phyloP scores from a whole-genome alignment of 345 rosid species.

The Citrus glauca region DNA sequence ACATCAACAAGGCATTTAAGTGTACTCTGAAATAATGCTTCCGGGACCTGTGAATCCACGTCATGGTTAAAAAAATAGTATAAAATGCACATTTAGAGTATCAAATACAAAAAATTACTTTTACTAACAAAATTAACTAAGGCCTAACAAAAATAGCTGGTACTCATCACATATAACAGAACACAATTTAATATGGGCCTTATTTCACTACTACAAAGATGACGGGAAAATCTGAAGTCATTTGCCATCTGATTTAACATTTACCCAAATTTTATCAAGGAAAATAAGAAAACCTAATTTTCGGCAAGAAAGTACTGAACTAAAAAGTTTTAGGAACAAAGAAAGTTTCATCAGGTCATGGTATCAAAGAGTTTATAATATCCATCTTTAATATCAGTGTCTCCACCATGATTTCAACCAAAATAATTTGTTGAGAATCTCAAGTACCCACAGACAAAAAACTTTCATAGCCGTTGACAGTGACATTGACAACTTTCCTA shows the following conservation, averaged over 20 bases:
- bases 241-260: background rate
- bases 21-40: slow-evolving; percentile 50
- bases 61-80: slow-evolving; percentile 1
- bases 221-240: background rate
- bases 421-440: background rate
- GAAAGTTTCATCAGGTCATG: background rate
- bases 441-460: background rate
- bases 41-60: slow-evolving; percentile 50
- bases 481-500: background rate
- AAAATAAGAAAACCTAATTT: background rate
- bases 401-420: background rate
- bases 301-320: background rate
- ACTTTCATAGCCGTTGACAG: background rate
- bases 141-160: background rate
- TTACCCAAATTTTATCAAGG: background rate
- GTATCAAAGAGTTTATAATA: background rate
- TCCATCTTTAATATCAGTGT: background rate
- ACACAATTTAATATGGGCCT: background rate
- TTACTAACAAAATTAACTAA: background rate
- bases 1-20: slow-evolving; percentile 64
- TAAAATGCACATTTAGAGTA: background rate
- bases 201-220: slow-evolving; percentile 1
- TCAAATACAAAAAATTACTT: background rate
- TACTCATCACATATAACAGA: background rate
- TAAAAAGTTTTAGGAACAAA: background rate